These are phyloP conservation scores for Talaromyces funiculosus DNA, from an alignment of 2,329 filamentous ascomycete genomes.

Conservation along the genomic window DNA sequence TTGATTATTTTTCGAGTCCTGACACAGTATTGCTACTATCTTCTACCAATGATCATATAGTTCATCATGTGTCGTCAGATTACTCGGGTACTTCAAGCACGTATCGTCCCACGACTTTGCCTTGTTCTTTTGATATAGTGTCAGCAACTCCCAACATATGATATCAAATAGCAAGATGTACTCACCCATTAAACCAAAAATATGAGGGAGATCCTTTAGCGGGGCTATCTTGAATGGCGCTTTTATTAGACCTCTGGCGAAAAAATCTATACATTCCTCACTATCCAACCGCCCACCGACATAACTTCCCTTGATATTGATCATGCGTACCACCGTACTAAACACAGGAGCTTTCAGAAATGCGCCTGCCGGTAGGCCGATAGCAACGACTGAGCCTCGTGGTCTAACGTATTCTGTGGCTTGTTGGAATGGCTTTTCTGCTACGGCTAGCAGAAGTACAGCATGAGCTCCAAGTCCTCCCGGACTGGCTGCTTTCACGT, in stretches of 20 bases:
- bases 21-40: no score
- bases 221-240: constrained; percentile 81
- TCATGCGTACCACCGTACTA: constrained; percentile 82
- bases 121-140: constrained; percentile 25
- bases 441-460: constrained; percentile 77
- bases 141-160: constrained; percentile 16
- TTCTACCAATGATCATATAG: no score
- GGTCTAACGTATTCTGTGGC: constrained; percentile 81
- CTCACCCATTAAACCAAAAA: constrained; percentile 67
- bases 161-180: constrained; percentile 3
- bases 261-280: constrained; percentile 88
- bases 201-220: constrained; percentile 68
- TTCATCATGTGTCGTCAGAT: no score
- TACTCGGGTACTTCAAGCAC: constrained; percentile 42
- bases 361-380: constrained; percentile 78
- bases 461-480: constrained; percentile 83
- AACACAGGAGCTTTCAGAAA: constrained; percentile 81
- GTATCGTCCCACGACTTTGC: constrained; percentile 39
- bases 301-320: constrained; percentile 86
- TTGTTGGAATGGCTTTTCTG: constrained; percentile 93
- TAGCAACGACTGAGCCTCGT: constrained; percentile 76
- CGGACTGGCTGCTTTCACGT: constrained; percentile 73
- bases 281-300: constrained; percentile 89
- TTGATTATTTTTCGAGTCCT: no score
- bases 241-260: constrained; percentile 73